phyloP scores from a whole-genome alignment of 2,329 filamentous ascomycete species.

The Fusarium nisikadoi region DNA sequence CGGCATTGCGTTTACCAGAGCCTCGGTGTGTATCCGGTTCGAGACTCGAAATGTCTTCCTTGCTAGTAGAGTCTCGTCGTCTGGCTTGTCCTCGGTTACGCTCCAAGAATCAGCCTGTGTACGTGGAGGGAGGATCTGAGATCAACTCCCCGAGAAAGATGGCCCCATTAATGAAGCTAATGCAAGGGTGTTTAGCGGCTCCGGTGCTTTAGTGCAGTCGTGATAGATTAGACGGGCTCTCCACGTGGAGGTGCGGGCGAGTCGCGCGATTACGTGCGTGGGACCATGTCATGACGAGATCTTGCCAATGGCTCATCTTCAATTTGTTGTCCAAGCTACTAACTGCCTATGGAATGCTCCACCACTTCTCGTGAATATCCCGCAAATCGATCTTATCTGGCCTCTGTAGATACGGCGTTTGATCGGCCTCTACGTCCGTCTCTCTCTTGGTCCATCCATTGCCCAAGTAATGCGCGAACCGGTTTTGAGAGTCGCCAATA shows the following conservation, averaged over 20 bases:
- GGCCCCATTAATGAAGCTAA: neutral
- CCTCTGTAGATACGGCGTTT: conserved; percentile 71
- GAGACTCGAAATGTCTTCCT: neutral
- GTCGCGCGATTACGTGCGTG: conserved; percentile 33
- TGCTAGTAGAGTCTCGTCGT: neutral
- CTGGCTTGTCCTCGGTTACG: neutral
- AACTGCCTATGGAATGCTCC: conserved; percentile 53
- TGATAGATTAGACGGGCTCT: conserved; percentile 1
- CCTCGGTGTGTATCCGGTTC: neutral
- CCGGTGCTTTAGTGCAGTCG: conserved; percentile 8
- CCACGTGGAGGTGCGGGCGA: conserved; percentile 17
- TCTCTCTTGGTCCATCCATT: conserved; percentile 74
- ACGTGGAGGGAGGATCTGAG: neutral
- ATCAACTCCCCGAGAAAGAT: conserved; percentile 8
- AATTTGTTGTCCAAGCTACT: neutral
- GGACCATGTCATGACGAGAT: conserved; percentile 19
- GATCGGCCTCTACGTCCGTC: conserved; percentile 62
- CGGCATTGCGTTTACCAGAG: conserved; percentile 21
- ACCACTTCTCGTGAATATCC: conserved; percentile 76
- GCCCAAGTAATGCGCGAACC: conserved; percentile 73
- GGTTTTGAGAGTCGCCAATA: conserved; percentile 55
- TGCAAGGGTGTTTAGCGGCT: neutral
- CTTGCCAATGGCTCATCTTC: neutral
- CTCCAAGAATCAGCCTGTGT: neutral
- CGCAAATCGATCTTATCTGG: conserved; percentile 68